Conservation (phyloP, 163 green algal species). For the Smithsoniella earleae region DNA sequence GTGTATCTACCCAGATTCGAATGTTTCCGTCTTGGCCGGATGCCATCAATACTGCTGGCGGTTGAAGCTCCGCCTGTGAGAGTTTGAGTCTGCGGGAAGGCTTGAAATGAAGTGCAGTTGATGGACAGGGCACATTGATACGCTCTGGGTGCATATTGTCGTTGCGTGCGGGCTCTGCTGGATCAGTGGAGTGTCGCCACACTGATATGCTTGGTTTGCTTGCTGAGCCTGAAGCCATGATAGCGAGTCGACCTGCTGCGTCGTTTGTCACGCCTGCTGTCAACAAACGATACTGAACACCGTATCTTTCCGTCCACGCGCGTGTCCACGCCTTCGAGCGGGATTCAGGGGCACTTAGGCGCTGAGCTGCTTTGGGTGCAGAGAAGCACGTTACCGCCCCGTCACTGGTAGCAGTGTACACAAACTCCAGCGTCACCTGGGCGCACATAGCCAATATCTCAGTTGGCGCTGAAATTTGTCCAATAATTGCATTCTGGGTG, state of each 20-base stretch:
- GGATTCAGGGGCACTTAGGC: not conserved
- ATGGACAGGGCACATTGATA: not conserved
- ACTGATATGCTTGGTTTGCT: not conserved
- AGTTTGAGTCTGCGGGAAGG: not conserved
- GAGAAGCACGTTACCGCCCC: not conserved
- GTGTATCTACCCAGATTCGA: not conserved
- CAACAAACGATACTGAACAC: not conserved
- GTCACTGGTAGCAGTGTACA: not conserved
- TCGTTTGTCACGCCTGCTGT: not conserved
- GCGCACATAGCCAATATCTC: constrained; percentile 2
- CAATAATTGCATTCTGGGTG: not conserved
- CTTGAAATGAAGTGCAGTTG: constrained; percentile 4
- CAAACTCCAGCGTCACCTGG: not conserved
- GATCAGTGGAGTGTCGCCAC: not conserved
- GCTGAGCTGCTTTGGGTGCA: not conserved
- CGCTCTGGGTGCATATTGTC: not conserved
- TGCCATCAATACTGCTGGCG: not conserved
- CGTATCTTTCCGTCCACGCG: not conserved
- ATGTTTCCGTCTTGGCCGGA: constrained; percentile 3
- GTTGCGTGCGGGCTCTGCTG: not conserved
- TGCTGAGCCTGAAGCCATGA: not conserved
- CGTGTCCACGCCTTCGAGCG: not conserved
- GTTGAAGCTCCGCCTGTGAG: not conserved
- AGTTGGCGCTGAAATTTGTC: not conserved
- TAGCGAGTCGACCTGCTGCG: not conserved